These are phyloP conservation scores for Phanerodontia chrysosporium DNA, from an alignment of 768 basidiomycete species.

Conservation along the genomic window DNA sequence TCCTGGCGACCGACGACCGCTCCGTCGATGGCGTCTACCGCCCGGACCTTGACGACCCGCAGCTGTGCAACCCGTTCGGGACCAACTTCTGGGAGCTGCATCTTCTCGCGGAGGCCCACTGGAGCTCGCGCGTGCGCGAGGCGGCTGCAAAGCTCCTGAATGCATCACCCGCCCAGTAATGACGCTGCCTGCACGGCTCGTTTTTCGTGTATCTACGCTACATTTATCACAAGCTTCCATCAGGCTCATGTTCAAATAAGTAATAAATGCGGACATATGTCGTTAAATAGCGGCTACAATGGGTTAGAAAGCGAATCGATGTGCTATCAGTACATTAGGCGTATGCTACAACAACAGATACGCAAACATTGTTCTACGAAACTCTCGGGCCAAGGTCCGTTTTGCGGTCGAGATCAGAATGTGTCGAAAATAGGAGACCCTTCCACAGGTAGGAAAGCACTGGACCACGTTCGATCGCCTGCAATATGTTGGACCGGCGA, in stretches of 20 bases:
- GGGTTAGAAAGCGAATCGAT: background rate
- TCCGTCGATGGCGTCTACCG: conserved; percentile 81
- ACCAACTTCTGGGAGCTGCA: conserved; percentile 86
- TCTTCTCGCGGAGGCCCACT: conserved; percentile 54
- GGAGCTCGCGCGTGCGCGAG: conserved; percentile 62
- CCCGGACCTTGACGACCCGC: conserved; percentile 84
- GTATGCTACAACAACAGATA: conserved; percentile 10
- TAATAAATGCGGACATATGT: conserved; percentile 1
- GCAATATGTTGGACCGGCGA: background rate
- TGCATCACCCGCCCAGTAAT: background rate
- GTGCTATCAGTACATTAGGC: conserved; percentile 7
- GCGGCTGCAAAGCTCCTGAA: conserved; percentile 57
- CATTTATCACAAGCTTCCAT: background rate
- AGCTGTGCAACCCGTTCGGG: conserved; percentile 75
- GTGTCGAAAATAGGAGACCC: background rate
- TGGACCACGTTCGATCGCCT: background rate
- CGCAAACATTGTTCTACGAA: background rate
- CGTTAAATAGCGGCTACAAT: conserved; percentile 11
- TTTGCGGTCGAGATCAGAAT: background rate
- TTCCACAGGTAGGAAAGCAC: background rate
- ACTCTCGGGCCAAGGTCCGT: conserved; percentile 1
- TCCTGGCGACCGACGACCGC: conserved; percentile 86
- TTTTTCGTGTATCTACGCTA: background rate
- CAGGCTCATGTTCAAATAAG: conserved; percentile 5
- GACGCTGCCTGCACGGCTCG: conserved; percentile 5